A percentile compares a stretch with the other conserved stretches of the same genome.
phyloP scores from a whole-genome alignment of 2,329 filamentous ascomycete genomes.

The Aspergillus aculeatus region DNA sequence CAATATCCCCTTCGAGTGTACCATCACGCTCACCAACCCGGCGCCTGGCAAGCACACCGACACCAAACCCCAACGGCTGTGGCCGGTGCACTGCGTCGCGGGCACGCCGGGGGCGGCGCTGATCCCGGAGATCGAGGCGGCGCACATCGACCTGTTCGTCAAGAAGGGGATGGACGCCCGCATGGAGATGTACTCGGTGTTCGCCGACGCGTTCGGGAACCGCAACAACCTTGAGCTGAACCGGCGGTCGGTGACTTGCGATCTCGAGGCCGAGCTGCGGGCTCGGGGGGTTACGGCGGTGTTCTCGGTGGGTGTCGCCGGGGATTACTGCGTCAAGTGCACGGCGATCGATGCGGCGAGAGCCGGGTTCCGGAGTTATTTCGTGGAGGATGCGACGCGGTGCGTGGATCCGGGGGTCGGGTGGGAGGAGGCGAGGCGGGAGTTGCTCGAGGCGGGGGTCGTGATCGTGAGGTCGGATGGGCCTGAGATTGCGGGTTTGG shows the following conservation, averaged over 20 bases:
- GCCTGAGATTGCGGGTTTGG: conserved; percentile 56
- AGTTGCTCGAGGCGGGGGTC: conserved; percentile 61
- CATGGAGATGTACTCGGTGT: conserved; percentile 93
- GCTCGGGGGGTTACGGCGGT: conserved; percentile 68
- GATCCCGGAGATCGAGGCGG: conserved; percentile 65
- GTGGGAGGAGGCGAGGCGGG: conserved; percentile 58
- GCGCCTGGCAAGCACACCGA: conserved; percentile 55
- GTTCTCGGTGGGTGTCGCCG: conserved; percentile 80
- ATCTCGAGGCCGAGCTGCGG: conserved; percentile 60
- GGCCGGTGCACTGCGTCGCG: conserved; percentile 89
- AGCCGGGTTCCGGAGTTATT: conserved; percentile 73
- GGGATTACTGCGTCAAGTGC: conserved; percentile 82
- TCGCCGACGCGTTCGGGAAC: conserved; percentile 73
- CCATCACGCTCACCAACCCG: conserved; percentile 56
- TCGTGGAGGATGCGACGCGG: conserved; percentile 75
- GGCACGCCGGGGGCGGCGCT: conserved; percentile 69
- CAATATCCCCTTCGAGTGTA: conserved; percentile 67
- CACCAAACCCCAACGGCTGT: conserved; percentile 68
- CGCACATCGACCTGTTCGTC: conserved; percentile 63
- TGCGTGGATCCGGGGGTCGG: conserved; percentile 61
- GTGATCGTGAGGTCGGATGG: conserved; percentile 59
- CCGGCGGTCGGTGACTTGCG: conserved; percentile 49
- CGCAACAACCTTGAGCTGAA: conserved; percentile 32
- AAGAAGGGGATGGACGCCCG: conserved; percentile 73
- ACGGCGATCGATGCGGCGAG: conserved; percentile 75